Base-by-base conservation (phyloP, 1,284 basidiomycete species). In the Leccinum huronense region DNA sequence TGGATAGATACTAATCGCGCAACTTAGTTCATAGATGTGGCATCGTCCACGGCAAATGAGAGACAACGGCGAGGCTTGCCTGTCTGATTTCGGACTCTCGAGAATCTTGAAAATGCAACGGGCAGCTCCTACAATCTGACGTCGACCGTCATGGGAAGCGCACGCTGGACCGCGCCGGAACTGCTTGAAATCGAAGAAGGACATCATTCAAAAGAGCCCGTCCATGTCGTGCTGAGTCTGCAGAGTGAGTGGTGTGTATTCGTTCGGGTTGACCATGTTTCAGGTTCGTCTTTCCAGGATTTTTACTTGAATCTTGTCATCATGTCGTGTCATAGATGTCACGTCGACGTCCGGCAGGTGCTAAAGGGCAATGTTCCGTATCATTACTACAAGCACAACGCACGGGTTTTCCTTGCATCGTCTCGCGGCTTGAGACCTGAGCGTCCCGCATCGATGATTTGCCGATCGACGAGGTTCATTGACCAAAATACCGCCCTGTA, bases 31-130 rank as follows among this genome's bases (percentile, higher is more conserved):
- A 70, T 19, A 61, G 62, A 10, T 69, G 70, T n/a, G 68, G 65
- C 7, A 64, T 73, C 5, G 65, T 70, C 19, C 73, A 74, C 45
- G 71, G 71, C 5, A 71, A 72, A 75, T 80, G 51, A 68, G 66
- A 55, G 70, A 71, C 31, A 66, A 72, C 2, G 67, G 71, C 42
- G 66, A 65, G 36, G 69, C 69, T 5, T 69, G 67, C 59, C 61
- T 75, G 30, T 64, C 70, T 10, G 71, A 75, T 61, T 72, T 73
- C 14, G 72, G 71, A 19, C 67, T 72, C 27, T 73, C 73, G 23
- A 72, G 67, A 36, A 68, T 80, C 58, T 68, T 76, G 27, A 71
- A 36, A 78, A 78, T 40, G 64, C 73, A 13, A 71, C 72, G 30
- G 73, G 71, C 7, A 70, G 69, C 1, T 73, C 75, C 0, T 73